Evolutionary conservation across 305 asterid genomes (phyloP), one percentile per base, ranked within the genome.

Genomic region (Fraxinus sp.): DNA sequence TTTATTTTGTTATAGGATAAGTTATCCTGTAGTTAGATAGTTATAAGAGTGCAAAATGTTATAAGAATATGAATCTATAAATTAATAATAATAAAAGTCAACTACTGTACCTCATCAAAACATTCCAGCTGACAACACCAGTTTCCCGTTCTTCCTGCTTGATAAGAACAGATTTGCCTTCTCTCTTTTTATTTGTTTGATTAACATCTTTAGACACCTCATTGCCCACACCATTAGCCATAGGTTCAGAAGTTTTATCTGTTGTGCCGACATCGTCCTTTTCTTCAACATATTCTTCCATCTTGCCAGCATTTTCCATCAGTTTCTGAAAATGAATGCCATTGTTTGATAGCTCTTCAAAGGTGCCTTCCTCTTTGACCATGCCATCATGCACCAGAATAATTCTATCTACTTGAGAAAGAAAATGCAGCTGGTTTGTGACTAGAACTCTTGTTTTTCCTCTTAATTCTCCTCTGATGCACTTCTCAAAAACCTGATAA

Each of bases 221-320:
- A 39, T 78, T 55, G 76, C 79, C 79, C 80, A 80, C 88, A 85
- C 90, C 94, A 86, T 93, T 91, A 84, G 77, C 83, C 82, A 81
- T 79, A 78, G 89, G 78, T 87, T 87, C 81, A 71, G 89, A 87
- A 74, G 87, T 87, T 82, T 82, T 82, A 20, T 88, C 90, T 28
- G 18, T 46, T 64, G 76, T 79, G n/a, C 76, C 89, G 77, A 35
- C 86, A 78, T 85, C 90, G 85, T 88, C 96, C 74, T 73, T 86
- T 84, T 95, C 97, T 86, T 94, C 97, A 74, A 86, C 91, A 84
- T 91, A 91, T 84, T 92, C 98, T 90, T 96, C 98, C 97, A 94
- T 91, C 90, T 96, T 93, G 22, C 99, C 99, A n/a, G 98, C 97
- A 88, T 92, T 96, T 90, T 94, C 98, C 99, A 96, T 96, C 89